Evolutionary conservation across 306 rosid species (phyloP), one percentile per base, ranked within the genome.

Genomic region (Prinsepia uniflora): DNA sequence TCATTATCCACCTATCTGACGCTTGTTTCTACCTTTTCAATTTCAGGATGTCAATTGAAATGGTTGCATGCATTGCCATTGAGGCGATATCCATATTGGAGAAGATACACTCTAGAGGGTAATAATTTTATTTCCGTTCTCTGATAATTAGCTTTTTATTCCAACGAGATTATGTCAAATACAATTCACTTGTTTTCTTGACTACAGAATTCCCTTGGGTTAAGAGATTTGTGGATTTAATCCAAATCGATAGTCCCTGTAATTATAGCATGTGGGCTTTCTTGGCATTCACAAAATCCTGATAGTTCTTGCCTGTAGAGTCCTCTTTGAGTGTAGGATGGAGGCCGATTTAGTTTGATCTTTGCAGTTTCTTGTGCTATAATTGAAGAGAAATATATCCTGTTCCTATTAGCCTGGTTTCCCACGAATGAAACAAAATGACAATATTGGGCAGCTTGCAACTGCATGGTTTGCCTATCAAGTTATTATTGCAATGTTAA

Each of bases 21-120:
- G 0, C 3, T 72, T 15, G 48, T 53, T 39, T 54, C 34, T 52
- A 46, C 54, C 43, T 12, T 73, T 49, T 34, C 14, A 58, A 70
- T 39, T 60, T 45, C 87, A 83, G 87, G 74, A 83, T 83, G 84
- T 74, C 87, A 53, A 80, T 83, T 55, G 87, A 83, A 80, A 83
- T 83, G 87, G 87, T 83, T 18, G 87, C 87, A 36, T 83, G 87
- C 55, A 83, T 83, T 72, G 87, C 87, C 48, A 80, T 83, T 63
- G 87, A 83, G 78, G 82, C 84, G 8, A 80, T 83, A 69, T 83
- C 87, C 76, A 83, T 83, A 58, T 74, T 83, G 79, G 87, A 80
- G 81, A 83, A 83, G 84, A 76, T 83, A 73, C 87, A 79, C 72
- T 74, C 79, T 47, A 76, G 76, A 72, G 86, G 86, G 86, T 83